Evolutionary conservation across 2,329 filamentous ascomycete genomes (phyloP), one percentile per base, ranked within the genome.

Genomic region (Colletotrichum sp.): DNA sequence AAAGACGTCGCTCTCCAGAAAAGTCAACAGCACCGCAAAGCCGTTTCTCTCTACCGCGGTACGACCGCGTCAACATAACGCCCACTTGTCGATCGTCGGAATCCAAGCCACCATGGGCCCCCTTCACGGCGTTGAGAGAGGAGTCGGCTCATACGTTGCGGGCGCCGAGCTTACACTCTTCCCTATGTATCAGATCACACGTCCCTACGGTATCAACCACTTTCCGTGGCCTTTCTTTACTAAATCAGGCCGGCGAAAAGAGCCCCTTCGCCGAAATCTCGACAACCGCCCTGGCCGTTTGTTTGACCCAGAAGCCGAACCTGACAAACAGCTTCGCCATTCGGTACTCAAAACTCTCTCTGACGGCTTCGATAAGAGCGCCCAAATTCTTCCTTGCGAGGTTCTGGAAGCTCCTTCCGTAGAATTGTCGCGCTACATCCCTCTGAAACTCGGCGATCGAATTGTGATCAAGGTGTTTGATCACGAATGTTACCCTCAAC

Each of bases 41-140:
- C 16, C 36, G 8, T 5, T 39, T 0, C 36, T 39, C 36, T 16
- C 8, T 3, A 0, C 0, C 36, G 36, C 36, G 36, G 3, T 8
- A 39, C 36, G 7, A 18, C 16, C 4, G 15, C 15, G 36, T 39
- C 36, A 39, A 16, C 36, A 18, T 39, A 0, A 39, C 36, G 8
- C 0, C 36, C 6, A 0, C 1, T 5, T 39, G 0, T 39, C 7
- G 36, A 8, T 39, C 36, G 36, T 39, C 4, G 15, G 34, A 2
- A 4, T 36, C 34, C 15, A 2, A 36, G 34, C 15, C 39, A 44
- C 9, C 39, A 44, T 3, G 39, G 18, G 5, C 39, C 5, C 39
- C 39, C 39, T 44, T 10, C 39, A 44, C 0, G 39, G 39, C 8
- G 0, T 6, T 3, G 39, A 44, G 5, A 44, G 2, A 44, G 39